These are phyloP conservation scores for Tetradesmus obliquus DNA, from an alignment of 139 green algal genomes.

Conservation along the genomic window DNA sequence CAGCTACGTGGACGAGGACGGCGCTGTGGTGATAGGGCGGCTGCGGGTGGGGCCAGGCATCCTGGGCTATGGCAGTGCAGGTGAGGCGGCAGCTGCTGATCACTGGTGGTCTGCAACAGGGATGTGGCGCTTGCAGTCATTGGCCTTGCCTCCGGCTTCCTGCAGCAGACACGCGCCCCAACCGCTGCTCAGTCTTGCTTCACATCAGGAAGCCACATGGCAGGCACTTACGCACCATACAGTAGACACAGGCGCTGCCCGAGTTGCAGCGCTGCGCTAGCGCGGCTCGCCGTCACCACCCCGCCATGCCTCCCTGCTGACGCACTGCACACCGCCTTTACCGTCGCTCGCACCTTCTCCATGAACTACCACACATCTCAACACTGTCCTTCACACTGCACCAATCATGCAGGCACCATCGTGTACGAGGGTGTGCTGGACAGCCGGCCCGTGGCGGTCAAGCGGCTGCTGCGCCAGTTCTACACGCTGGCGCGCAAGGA, in stretches of 20 bases:
- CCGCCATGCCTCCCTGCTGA: too few species aligned
- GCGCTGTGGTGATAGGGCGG: constrained; percentile 58
- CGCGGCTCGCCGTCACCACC: too few species aligned
- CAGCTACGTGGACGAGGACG: constrained; percentile 49
- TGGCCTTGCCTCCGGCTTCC: too few species aligned
- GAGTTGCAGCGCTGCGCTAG: too few species aligned
- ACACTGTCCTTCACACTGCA: neutral
- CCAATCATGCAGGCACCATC: constrained; percentile 73
- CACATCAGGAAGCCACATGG: too few species aligned
- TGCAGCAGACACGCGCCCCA: too few species aligned
- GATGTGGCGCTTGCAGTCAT: neutral
- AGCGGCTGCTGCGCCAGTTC: constrained; percentile 91
- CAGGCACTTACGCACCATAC: too few species aligned
- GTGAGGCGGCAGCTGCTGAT: neutral
- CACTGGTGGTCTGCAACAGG: neutral
- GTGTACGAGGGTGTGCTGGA: constrained; percentile 91
- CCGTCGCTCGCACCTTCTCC: too few species aligned
- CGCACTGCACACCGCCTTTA: too few species aligned
- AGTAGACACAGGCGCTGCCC: too few species aligned
- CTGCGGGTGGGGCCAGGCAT: constrained; percentile 75
- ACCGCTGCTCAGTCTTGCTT: too few species aligned
- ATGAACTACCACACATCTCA: neutral
- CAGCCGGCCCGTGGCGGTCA: constrained; percentile 89
- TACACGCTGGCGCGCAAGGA: constrained; percentile 92
- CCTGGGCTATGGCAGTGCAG: constrained; percentile 72